Percentiles rank a stretch among this genome's conserved stretches.
Evolutionary conservation across 257 asterid genomes (phyloP).

Genomic region (Solanum okadae): DNA sequence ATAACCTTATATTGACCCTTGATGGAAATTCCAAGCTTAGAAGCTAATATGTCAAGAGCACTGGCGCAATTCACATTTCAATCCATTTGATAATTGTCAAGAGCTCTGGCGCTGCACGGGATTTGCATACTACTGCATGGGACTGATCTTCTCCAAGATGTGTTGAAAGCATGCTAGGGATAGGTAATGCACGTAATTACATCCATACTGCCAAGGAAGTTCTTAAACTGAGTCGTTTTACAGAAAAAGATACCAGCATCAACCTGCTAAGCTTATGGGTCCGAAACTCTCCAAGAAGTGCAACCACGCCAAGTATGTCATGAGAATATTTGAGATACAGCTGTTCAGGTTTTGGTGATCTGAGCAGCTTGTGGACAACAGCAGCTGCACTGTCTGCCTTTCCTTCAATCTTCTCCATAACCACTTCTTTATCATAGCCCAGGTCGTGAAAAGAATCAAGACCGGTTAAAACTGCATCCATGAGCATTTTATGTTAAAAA

Average conservation of each 20-base stretch:
- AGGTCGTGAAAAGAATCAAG: constrained; percentile 3
- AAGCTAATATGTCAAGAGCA: constrained; percentile 19
- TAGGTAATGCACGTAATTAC: neutral
- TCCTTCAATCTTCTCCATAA: constrained; percentile 17
- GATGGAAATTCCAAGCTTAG: constrained; percentile 14
- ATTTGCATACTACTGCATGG: constrained; percentile 53
- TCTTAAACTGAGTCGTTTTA: neutral
- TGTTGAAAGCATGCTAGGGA: constrained; percentile 38
- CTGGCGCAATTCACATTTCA: constrained; percentile 1
- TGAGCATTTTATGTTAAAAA: neutral
- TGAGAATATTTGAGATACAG: neutral
- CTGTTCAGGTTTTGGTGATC: constrained; percentile 3
- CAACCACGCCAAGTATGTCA: constrained; percentile 48
- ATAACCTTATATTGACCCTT: constrained; percentile 19
- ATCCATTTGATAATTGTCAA: constrained; percentile 12
- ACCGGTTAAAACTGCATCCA: constrained; percentile 18
- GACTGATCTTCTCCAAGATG: constrained; percentile 57
- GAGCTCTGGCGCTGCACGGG: constrained; percentile 16
- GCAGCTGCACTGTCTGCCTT: constrained; percentile 37
- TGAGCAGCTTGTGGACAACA: constrained; percentile 23
- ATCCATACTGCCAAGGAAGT: neutral
- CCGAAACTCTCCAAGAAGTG: constrained; percentile 43
- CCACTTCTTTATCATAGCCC: constrained; percentile 2
- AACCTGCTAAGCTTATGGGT: constrained; percentile 59
- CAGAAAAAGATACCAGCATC: neutral